Evolutionary conservation across 2,329 filamentous ascomycete species (phyloP).

Genomic region (Penicillium griseofulvum): DNA sequence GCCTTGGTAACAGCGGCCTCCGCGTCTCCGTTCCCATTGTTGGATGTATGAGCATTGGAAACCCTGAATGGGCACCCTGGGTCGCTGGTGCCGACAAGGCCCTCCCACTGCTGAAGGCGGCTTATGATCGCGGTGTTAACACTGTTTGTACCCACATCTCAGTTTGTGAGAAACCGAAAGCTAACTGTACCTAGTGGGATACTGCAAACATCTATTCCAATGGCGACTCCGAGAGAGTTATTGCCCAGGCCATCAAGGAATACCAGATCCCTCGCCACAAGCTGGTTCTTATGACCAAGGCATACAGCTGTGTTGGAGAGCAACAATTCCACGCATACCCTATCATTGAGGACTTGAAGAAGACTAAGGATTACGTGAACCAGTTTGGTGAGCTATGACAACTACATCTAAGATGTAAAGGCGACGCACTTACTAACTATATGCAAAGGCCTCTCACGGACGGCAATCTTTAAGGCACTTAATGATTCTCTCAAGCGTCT

Average conservation of each 20-base stretch:
- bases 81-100: constrained; percentile 23
- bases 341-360: background rate
- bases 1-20: constrained; percentile 10
- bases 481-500: constrained; percentile 52
- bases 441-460: constrained; percentile 52
- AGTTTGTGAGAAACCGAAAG: background rate
- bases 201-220: constrained; percentile 53
- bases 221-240: constrained; percentile 53
- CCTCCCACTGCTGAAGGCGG: constrained; percentile 26
- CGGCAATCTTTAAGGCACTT: constrained; percentile 62
- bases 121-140: constrained; percentile 26
- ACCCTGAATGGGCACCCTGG: constrained; percentile 16
- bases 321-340: background rate
- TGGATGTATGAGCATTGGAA: constrained; percentile 12
- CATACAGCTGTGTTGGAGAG: constrained; percentile 28
- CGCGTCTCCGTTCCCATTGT: constrained; percentile 13
- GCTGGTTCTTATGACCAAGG: constrained; percentile 59
- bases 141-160: constrained; percentile 4
- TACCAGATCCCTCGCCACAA: constrained; percentile 57
- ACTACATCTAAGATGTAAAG: background rate
- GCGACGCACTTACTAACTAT: background rate
- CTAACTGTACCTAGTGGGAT: constrained; percentile 16
- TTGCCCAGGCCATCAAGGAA: constrained; percentile 58
- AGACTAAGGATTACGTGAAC: background rate
- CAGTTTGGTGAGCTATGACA: background rate